Evolutionary conservation across 306 rosid species (phyloP).

Genomic region (Erythrophleum fordii): DNA sequence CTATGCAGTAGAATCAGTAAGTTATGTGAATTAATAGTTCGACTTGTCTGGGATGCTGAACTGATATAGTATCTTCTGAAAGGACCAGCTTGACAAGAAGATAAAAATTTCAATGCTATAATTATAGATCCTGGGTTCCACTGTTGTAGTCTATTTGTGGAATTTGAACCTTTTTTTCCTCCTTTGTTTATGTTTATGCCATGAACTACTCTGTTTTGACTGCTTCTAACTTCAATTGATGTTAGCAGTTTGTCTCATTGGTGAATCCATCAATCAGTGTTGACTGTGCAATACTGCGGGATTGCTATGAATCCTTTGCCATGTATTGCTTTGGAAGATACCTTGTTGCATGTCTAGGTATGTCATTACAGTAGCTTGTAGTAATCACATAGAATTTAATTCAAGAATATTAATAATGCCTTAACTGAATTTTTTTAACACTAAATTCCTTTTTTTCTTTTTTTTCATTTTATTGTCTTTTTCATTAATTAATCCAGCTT

Average conservation of each 20-base stretch:
- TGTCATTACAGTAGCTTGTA: constrained; percentile 31
- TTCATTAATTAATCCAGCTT: not conserved
- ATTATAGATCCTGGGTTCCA: not conserved
- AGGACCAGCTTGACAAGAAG: not conserved
- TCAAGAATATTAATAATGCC: not conserved
- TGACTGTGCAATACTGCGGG: constrained; percentile 87
- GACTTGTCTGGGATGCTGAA: not conserved
- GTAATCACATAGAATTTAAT: not conserved
- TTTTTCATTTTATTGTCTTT: not conserved
- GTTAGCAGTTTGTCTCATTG: constrained; percentile 74
- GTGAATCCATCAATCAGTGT: constrained; percentile 81
- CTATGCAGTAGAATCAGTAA: constrained; percentile 94
- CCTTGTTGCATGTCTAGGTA: constrained; percentile 93
- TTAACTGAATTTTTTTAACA: not conserved
- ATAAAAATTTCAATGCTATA: not conserved
- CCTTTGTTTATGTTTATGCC: not conserved
- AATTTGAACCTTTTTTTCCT: not conserved
- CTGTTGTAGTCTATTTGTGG: not conserved
- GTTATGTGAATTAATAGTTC: constrained; percentile 28
- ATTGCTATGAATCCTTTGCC: constrained; percentile 98
- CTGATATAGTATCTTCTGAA: not conserved
- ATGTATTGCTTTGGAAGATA: constrained; percentile 99
- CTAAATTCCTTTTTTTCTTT: not conserved
- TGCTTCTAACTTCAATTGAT: constrained; percentile 38
- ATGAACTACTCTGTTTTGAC: constrained; percentile 11